Evolutionary conservation across 2,329 filamentous ascomycete genomes (phyloP), one percentile per base, ranked within the genome.

Genomic region (Ambrosiella beaveri): DNA sequence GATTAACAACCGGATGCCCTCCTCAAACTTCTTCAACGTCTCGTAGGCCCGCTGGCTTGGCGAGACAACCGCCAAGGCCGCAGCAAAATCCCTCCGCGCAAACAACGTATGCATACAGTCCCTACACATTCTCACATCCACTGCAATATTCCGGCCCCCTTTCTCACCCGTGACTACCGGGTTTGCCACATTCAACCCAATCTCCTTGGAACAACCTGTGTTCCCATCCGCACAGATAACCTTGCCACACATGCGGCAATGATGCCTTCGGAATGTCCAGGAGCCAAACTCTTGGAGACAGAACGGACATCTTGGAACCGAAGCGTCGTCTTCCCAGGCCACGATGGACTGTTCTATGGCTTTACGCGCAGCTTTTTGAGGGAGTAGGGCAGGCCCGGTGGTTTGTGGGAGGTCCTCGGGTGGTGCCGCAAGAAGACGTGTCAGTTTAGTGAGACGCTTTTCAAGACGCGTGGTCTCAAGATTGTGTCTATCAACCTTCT

Each of bases 231-330:
- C 88, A 67, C 93, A 98, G 0, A 98, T 88, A 0, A 98, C 89
- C 49, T 85, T 81, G 2, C 93, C 93, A 65, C 93, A 98, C 70
- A 95, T 84, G 57, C 93, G 81, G 70, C 93, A 98, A 69, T 98
- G 93, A 68, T 97, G 93, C 63, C 93, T 77, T 65, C 93, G 81
- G 66, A 97, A 95, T 1, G 88, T 86, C 78, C 95, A 97, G 12
- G 84, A 85, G 0, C 88, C 85, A 69, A 98, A 98, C 59, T 95
- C 88, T 65, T 98, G 93, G 66, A 95, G 87, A 65, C 93, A 98
- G 66, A 95, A 95, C 0, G 93, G 93, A 66, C 93, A 98, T 62
- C 83, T 82, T 1, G 75, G 62, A 5, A 98, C 89, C 38, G 75
- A 80, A 0, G 84, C 77, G 68, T 98, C 93, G 56, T 97, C 90